Base-by-base conservation (phyloP, 441 rosid species). In the Monsonia emarginata region DNA sequence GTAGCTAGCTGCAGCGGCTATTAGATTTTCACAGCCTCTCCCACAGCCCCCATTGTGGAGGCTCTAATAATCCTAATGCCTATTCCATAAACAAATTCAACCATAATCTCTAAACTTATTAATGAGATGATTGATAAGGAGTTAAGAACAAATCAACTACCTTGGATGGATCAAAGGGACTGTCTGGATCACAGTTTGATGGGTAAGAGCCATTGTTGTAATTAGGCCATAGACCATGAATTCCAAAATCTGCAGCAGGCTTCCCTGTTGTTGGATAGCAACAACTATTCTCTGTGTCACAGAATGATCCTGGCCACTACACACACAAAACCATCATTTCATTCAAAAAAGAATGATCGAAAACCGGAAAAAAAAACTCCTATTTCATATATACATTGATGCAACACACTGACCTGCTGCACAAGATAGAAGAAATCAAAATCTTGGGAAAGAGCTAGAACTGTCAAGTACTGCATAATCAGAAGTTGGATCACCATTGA, bases 201-300 rank as follows among this genome's bases (percentile, higher is more conserved):
- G 98, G 97, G 75, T 87, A 92, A 2, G 82, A 67, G 0, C 98
- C 98, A 25, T 88, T 85, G 0, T 84, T 72, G 74, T 83, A 68
- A 61, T 90, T 90, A 54, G 98, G 98, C 98, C 98, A 92, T n/a
- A 92, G 87, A 7, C 98, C 97, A 73, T 90, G 98, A 69, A 92
- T 85, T 1, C 89, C 89, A 42, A 92, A 92, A 77, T 92, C 97
- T 42, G 90, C 84, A 1, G 76, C 84, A 5, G 98, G 98, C 76
- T 88, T 92, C 14, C 97, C 98, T 1, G 90, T 72, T 0, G 80
- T 84, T 59, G 98, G 98, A 57, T 87, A 90, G 48, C 98, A 92
- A 60, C 98, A 92, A 42, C 81, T 76, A 44, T 72, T 69, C 61
- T 78, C 52, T 9, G 89, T 69, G 71, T 86, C 95, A 63, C 98